A percentile compares a stretch with the other conserved stretches of the same genome.
phyloP scores from a whole-genome alignment of 2,329 filamentous ascomycete genomes.

The Teratosphaeria nubilosa region DNA sequence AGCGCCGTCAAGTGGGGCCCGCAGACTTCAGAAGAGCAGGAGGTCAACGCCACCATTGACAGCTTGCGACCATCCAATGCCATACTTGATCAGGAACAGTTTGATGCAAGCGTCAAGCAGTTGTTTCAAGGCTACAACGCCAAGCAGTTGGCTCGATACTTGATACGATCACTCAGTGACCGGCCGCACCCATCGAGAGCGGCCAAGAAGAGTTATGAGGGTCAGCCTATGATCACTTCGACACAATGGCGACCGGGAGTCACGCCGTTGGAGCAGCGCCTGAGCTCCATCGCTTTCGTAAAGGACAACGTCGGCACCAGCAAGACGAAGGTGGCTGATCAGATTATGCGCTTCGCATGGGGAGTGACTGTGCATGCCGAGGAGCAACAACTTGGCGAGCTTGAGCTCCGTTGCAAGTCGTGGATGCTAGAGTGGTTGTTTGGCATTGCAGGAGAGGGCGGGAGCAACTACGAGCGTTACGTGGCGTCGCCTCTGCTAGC shows the following conservation, averaged over 20 bases:
- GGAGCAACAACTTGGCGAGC: conserved; percentile 17
- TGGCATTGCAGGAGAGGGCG: conserved; percentile 7
- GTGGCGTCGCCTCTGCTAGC: conserved; percentile 14
- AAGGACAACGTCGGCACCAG: conserved; percentile 4
- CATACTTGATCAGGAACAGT: conserved; percentile 14
- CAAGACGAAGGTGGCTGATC: conserved; percentile 11
- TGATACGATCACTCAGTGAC: conserved; percentile 1
- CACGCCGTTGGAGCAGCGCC: conserved; percentile 15
- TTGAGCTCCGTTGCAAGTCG: conserved; percentile 16
- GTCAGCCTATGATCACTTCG: neutral
- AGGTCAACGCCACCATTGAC: conserved; percentile 21
- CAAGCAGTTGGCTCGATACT: conserved; percentile 16
- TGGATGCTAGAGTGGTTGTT: conserved; percentile 22
- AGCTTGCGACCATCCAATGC: conserved; percentile 12
- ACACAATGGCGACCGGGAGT: conserved; percentile 15
- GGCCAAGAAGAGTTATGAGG: neutral
- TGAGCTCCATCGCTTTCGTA: conserved; percentile 1
- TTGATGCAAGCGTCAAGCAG: conserved; percentile 9
- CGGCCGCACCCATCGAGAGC: neutral
- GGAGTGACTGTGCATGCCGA: conserved; percentile 13
- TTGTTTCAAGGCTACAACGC: conserved; percentile 16
- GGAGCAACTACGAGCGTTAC: conserved; percentile 9
- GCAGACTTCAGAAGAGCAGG: conserved; percentile 12
- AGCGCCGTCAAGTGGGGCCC: conserved; percentile 8
- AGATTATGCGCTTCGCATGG: conserved; percentile 21